Base-by-base conservation (phyloP, 305 asterid species). In the Caryopteris hybrid region DNA sequence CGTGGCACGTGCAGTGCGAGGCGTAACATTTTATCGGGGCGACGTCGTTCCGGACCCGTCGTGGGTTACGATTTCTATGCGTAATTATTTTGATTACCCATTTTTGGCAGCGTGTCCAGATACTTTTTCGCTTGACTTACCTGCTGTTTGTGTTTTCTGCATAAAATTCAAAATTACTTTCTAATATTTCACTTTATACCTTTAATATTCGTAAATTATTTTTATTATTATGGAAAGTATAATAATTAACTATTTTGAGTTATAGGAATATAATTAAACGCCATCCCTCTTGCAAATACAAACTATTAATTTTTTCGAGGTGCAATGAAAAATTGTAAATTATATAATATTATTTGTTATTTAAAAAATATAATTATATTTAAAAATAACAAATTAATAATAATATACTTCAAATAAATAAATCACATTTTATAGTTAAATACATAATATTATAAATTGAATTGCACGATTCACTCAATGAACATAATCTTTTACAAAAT, bases 1-100 rank as follows among this genome's bases (percentile, higher is more conserved):
- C 64, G 71, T 68, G 78, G 78, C 80, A 67, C 66, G 67, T 74
- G 72, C 72, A 21, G 43, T 23, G 50, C 33, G 23, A 39, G 33
- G 12, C 38, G 45, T 27, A n/a, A n/a, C n/a, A n/a, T n/a, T 25
- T 25, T 33, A 2, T 1, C 2, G 1, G 21, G 8, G 34, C 82
- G 82, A 12, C 74, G 78, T 64, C 81, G 81, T 76, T 67, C 14
- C 6, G 9, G 3, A n/a, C 7, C 18, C 16, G 67, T 27, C 8
- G n/a, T 8, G 68, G 61, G 36, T 36, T 71, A n/a, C 36, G 11
- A 20, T 53, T 71, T 52, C 51, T 70, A 5, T 53, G 77, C 53
- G 17, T 16, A 7, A 62, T 66, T 43, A 53, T 46, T 71, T 71
- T 17, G 50, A 14, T 34, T 39, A 10, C 75, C 62, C 50, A 69